phyloP scores from a whole-genome alignment of 805 yeast genomes.

The Candida loeiensis region DNA sequence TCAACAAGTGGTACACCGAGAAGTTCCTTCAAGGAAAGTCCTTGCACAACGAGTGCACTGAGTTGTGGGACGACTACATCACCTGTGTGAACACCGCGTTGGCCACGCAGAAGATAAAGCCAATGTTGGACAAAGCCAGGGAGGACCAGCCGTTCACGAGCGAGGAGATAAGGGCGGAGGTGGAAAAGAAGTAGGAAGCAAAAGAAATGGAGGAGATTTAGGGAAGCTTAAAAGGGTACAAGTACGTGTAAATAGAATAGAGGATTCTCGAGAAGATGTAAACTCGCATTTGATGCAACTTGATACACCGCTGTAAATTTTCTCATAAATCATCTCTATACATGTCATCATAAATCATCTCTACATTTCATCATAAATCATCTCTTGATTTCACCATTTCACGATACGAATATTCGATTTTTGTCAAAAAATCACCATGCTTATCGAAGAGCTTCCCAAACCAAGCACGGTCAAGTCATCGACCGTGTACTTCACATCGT shows the following conservation, averaged over 20 bases:
- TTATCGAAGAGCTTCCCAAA: slow-evolving; percentile 43
- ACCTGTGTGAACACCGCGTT: slow-evolving; percentile 77
- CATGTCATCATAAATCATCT: too few relatives aligned
- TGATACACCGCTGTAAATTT: too few relatives aligned
- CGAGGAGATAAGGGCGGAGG: slow-evolving; percentile 29
- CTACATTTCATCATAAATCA: too few relatives aligned
- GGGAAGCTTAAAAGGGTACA: background rate
- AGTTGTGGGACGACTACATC: slow-evolving; percentile 82
- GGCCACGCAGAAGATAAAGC: slow-evolving; percentile 70
- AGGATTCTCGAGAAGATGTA: too few relatives aligned
- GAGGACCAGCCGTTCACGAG: slow-evolving; percentile 76
- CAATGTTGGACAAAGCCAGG: slow-evolving; percentile 83
- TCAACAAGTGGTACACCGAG: slow-evolving; percentile 93
- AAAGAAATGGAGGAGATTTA: too few relatives aligned
- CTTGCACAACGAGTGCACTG: slow-evolving; percentile 83
- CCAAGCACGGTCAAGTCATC: slow-evolving; percentile 27
- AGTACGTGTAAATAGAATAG: background rate
- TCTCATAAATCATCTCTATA: too few relatives aligned
- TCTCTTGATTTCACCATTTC: too few relatives aligned
- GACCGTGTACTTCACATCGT: slow-evolving; percentile 39
- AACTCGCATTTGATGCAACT: too few relatives aligned
- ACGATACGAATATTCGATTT: background rate
- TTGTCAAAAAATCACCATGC: slow-evolving; percentile 21
- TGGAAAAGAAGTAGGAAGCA: slow-evolving; percentile 25
- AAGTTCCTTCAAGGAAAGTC: slow-evolving; percentile 57